These are phyloP conservation scores for Mucor lusitanicus DNA, from an alignment of 371 early-diverging fungal species.

Conservation along the genomic window DNA sequence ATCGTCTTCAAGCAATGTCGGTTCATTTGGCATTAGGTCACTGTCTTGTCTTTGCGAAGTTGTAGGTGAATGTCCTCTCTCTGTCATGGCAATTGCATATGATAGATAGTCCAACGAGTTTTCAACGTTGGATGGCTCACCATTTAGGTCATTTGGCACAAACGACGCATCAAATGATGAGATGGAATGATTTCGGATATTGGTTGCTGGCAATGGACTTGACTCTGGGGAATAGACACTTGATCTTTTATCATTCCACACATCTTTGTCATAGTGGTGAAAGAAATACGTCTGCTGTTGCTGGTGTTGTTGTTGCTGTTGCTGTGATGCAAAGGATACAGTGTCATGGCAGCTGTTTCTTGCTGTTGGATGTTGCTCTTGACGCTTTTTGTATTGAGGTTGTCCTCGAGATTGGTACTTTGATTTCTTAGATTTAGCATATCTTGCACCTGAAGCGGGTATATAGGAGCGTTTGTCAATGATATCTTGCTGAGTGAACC, in stretches of 20 bases:
- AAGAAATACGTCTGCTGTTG: neutral
- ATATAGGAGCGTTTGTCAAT: slow-evolving; percentile 30
- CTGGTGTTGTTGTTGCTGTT: neutral
- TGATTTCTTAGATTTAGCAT: slow-evolving; percentile 15
- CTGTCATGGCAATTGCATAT: slow-evolving; percentile 45
- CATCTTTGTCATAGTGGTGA: slow-evolving; percentile 6
- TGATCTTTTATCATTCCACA: neutral
- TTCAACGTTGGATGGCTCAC: slow-evolving; percentile 11
- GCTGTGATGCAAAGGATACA: neutral
- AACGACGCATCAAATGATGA: slow-evolving; percentile 10
- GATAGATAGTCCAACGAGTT: slow-evolving; percentile 38
- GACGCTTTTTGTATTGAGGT: neutral
- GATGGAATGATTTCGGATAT: neutral
- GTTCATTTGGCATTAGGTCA: slow-evolving; percentile 15
- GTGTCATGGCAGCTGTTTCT: neutral
- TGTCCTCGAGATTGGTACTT: slow-evolving; percentile 8
- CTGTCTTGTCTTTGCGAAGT: slow-evolving; percentile 14
- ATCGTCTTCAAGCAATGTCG: slow-evolving; percentile 4
- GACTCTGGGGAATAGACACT: neutral
- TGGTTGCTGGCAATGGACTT: neutral
- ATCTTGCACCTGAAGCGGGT: slow-evolving; percentile 16
- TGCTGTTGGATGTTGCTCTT: neutral
- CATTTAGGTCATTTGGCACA: slow-evolving; percentile 2
- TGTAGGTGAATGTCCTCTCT: slow-evolving; percentile 7
- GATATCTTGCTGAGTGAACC: slow-evolving; percentile 49